phyloP scores from a whole-genome alignment of 108 stramenopile species.

The Nitzschia sp. region DNA sequence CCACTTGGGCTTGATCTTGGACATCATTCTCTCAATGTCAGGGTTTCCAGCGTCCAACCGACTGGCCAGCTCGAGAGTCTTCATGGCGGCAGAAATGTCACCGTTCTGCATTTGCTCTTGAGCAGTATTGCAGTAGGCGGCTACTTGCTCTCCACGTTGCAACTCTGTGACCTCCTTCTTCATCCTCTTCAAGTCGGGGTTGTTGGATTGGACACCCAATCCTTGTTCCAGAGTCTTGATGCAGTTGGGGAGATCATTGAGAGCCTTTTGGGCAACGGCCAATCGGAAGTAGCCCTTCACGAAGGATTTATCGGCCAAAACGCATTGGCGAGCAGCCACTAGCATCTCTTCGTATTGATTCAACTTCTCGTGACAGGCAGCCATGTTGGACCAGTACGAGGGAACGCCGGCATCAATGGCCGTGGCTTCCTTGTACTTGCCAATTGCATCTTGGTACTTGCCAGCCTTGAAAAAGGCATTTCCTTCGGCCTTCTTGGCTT shows the following conservation, averaged over 20 bases:
- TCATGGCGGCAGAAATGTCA: slow-evolving; percentile 87
- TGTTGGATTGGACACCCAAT: slow-evolving; percentile 72
- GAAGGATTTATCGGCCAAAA: slow-evolving; percentile 92
- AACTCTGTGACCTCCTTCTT: slow-evolving; percentile 87
- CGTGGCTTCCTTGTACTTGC: slow-evolving; percentile 88
- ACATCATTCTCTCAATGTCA: slow-evolving; percentile 84
- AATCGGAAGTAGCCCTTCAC: slow-evolving; percentile 97
- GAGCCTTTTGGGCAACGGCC: slow-evolving; percentile 82
- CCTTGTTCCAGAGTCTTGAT: slow-evolving; percentile 87
- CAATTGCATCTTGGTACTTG: slow-evolving; percentile 78
- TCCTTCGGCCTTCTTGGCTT: slow-evolving; percentile 85
- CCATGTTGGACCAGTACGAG: slow-evolving; percentile 91
- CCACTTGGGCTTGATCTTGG: slow-evolving; percentile 85
- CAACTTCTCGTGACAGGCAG: slow-evolving; percentile 92
- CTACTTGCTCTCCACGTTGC: slow-evolving; percentile 88
- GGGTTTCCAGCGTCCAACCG: slow-evolving; percentile 94
- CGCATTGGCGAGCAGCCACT: slow-evolving; percentile 86
- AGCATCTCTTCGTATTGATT: slow-evolving; percentile 88
- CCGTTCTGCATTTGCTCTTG: slow-evolving; percentile 84
- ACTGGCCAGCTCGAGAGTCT: slow-evolving; percentile 86
- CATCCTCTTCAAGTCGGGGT: slow-evolving; percentile 88
- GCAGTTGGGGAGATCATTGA: slow-evolving; percentile 77
- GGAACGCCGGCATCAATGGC: slow-evolving; percentile 69
- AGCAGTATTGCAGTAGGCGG: slow-evolving; percentile 78
- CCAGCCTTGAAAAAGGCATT: slow-evolving; percentile 88